Base-by-base conservation (phyloP, 768 basidiomycete genomes). In the Strobilomyces dryophilus region DNA sequence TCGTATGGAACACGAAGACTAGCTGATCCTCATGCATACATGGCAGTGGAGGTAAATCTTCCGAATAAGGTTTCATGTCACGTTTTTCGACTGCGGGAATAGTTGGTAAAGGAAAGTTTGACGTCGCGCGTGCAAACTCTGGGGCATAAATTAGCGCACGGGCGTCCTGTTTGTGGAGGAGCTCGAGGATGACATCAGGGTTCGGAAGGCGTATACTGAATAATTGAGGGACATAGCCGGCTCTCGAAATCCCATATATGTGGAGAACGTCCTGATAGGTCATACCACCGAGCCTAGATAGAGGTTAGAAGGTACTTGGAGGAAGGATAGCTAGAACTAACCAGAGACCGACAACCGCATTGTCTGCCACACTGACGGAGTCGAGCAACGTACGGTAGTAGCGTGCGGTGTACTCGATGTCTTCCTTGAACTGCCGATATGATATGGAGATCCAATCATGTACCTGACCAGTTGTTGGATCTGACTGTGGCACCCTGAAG, bases 181-280 rank as follows among this genome's bases (percentile, higher is more conserved):
- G 75, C 60, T 90, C 87, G 59, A 81, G 80, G 62, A 90, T 76
- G 39, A 90, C 82, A 29, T 74, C 73, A 40, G 87, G 83, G 58
- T 83, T 88, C 18, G 89, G 85, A 26, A 90, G 78, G n/a, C 85
- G 79, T 55, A 89, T 72, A 64, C 85, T 87, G 74, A 90, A 87
- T 17, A 90, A 68, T 57, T 90, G 88, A 1, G 89, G 89, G 56
- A 88, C 72, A 66, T 83, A 90, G 5, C 87, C 87, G 7, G 88
- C 89, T 62, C 87, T 76, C 14, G 85, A 83, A 54, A 91, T 71
- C 49, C 82, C 83, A 64, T 89, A 89, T 55, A 90, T 83, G 58
- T 87, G 83, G 21, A 90, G 70, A 31, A 84, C 78, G 65, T 91
- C 87, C 43, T 72, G 66, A 63, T 89, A 89, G 21, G 81, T 79